Evolutionary conservation across 192 early-diverging fungal species (phyloP).

Genomic region (Coemansia sp.): DNA sequence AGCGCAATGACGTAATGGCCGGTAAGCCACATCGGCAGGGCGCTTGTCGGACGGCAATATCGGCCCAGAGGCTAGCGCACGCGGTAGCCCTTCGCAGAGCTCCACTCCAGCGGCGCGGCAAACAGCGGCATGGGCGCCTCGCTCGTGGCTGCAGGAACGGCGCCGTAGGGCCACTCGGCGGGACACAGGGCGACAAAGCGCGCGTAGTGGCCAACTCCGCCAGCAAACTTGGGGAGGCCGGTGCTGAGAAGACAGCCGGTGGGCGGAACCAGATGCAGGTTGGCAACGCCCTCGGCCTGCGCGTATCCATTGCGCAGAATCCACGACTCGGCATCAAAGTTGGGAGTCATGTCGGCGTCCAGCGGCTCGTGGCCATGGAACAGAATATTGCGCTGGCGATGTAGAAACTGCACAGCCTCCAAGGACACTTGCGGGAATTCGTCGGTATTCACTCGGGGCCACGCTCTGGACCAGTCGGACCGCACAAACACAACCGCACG

Average conservation of each 20-base stretch:
- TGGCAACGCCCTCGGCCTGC: constrained; percentile 56
- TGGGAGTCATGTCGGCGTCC: constrained; percentile 55
- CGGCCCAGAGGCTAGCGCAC: background rate
- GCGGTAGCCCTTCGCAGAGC: constrained; percentile 31
- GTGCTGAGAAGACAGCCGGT: constrained; percentile 56
- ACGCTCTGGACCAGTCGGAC: constrained; percentile 56
- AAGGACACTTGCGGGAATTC: constrained; percentile 55
- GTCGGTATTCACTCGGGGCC: constrained; percentile 54
- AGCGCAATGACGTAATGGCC: too few relatives aligned
- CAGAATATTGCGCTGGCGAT: constrained; percentile 45
- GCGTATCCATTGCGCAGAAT: constrained; percentile 49
- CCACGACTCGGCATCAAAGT: constrained; percentile 52
- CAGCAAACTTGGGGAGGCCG: constrained; percentile 55
- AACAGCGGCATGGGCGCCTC: constrained; percentile 53
- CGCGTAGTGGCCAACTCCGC: constrained; percentile 54
- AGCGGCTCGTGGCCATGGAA: constrained; percentile 59
- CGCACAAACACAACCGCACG: constrained; percentile 56
- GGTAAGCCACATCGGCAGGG: background rate
- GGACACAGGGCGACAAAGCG: constrained; percentile 56
- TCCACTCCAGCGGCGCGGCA: constrained; percentile 33
- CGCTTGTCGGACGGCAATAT: background rate
- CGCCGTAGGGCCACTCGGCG: constrained; percentile 39
- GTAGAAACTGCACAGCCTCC: constrained; percentile 49
- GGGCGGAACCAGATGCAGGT: constrained; percentile 52
- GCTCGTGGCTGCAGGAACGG: constrained; percentile 30